phyloP scores from a whole-genome alignment of 2,329 filamentous ascomycete species.

The Cephalotrichum gorgonifer region DNA sequence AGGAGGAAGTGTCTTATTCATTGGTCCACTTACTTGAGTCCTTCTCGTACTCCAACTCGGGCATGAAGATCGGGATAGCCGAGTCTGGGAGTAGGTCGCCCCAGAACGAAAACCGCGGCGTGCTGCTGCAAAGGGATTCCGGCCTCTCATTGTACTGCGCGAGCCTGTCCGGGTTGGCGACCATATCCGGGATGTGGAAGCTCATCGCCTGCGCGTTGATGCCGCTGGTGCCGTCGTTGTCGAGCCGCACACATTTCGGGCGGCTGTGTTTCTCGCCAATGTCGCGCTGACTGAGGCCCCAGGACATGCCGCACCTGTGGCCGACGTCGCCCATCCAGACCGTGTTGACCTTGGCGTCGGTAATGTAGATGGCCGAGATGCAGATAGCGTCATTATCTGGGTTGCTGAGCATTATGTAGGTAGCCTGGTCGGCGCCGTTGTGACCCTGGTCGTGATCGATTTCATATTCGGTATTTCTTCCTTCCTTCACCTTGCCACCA shows the following conservation, averaged over 20 bases:
- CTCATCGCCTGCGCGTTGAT: conserved; percentile 12
- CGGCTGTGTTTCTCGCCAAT: conserved; percentile 7
- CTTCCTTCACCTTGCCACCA: conserved; percentile 2
- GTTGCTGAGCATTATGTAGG: conserved; percentile 13
- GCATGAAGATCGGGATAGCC: conserved; percentile 15
- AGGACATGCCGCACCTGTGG: conserved; percentile 12
- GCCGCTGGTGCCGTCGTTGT: conserved; percentile 11
- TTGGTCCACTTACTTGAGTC: conserved; percentile 4
- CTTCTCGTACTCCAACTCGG: conserved; percentile 13
- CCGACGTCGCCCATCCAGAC: conserved; percentile 13
- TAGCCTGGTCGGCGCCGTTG: conserved; percentile 1
- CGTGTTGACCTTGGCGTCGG: conserved; percentile 7
- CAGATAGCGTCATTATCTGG: conserved; percentile 13
- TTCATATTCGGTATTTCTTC: conserved; percentile 1
- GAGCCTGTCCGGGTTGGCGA: conserved; percentile 7
- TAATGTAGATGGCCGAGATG: conserved; percentile 11
- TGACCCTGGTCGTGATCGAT: conserved; percentile 8
- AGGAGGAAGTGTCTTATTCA: neutral
- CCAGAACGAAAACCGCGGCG: conserved; percentile 13
- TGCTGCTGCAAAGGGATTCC: conserved; percentile 11
- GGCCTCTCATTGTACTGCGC: conserved; percentile 8
- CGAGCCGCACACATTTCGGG: conserved; percentile 15
- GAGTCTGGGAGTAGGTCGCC: conserved; percentile 10
- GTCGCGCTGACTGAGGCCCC: conserved; percentile 11
- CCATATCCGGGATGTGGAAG: conserved; percentile 13